These are phyloP conservation scores for Panellus pusillus DNA, from an alignment of 768 basidiomycete genomes.

Conservation along the genomic window DNA sequence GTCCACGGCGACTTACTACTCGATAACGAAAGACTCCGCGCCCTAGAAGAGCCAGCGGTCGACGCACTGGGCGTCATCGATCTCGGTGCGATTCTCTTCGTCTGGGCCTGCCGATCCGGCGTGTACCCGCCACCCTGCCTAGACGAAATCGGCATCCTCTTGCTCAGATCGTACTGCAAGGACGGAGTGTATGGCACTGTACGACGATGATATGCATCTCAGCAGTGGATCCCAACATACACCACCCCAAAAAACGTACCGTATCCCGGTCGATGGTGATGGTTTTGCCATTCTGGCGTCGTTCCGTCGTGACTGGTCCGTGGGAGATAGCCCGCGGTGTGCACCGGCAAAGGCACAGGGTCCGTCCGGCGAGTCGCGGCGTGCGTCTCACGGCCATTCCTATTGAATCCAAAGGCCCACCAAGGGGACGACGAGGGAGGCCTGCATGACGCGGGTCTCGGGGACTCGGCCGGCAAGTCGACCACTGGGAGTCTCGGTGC, in stretches of 20 bases:
- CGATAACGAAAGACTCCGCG: conserved; percentile 4
- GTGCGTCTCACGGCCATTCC: not conserved
- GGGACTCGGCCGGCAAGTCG: conserved; percentile 1
- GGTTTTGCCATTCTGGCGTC: too few species aligned
- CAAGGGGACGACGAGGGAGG: not conserved
- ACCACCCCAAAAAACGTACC: too few species aligned
- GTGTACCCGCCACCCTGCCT: not conserved
- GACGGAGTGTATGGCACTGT: too few species aligned
- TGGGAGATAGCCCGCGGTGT: not conserved
- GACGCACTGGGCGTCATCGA: not conserved
- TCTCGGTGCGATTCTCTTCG: not conserved
- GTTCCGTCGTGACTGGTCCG: too few species aligned
- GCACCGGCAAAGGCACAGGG: not conserved
- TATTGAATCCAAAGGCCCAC: not conserved
- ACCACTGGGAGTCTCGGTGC: not conserved
- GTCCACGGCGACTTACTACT: not conserved
- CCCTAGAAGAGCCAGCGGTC: not conserved
- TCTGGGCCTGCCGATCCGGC: not conserved
- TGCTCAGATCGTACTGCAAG: too few species aligned
- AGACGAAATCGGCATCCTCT: too few species aligned
- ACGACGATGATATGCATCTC: too few species aligned
- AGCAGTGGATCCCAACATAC: too few species aligned
- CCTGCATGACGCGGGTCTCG: not conserved
- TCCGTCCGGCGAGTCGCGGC: not conserved
- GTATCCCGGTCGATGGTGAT: too few species aligned